Evolutionary conservation across 2,329 filamentous ascomycete species (phyloP), one percentile per base, ranked within the genome.

Genomic region (Teratosphaeria epicoccoides): DNA sequence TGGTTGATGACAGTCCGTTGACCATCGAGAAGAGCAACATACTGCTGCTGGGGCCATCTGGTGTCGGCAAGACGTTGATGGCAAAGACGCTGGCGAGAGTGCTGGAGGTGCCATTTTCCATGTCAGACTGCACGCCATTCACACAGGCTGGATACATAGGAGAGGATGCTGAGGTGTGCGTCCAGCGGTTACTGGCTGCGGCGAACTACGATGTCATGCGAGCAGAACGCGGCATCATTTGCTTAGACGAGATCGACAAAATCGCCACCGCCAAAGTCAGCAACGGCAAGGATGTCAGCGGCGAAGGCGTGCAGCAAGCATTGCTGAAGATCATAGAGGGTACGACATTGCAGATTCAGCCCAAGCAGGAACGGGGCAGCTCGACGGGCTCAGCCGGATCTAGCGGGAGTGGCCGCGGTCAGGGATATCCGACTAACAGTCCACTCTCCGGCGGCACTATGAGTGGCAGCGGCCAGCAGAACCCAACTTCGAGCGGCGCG

Each of bases 141-240:
- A 97, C 91, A 0, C 91, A 96, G 71, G 91, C 91, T 4, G 91
- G 93, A 24, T 98, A 98, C 63, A 96, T 98, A 59, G 93, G 93
- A 25, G 91, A 97, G 65, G 93, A 98, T 66, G 91, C 91, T n/a
- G 93, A 98, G 66, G 84, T 88, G 0, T 96, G 91, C 61, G 88
- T 98, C 40, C 88, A 96, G 64, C 80, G 93, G 44, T 76, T 98
- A 24, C 76, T 98, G 9, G 87, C 94, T 51, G 89, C 94, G 53
- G 83, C 91, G 7, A 91, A 94, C 66, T 95, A 95, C 68, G 87
- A 95, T 60, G 81, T 93, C 24, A 82, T 83, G 53, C 82, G 85
- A 50, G 85, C 89, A 6, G 91, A 98, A 66, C 81, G 87, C 49
- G 93, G 93, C 4, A 97, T 98, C 51, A 88, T 98, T 46, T 93